Conservation (phyloP, 208 protist genomes). For the Angomonas ambiguus region DNA sequence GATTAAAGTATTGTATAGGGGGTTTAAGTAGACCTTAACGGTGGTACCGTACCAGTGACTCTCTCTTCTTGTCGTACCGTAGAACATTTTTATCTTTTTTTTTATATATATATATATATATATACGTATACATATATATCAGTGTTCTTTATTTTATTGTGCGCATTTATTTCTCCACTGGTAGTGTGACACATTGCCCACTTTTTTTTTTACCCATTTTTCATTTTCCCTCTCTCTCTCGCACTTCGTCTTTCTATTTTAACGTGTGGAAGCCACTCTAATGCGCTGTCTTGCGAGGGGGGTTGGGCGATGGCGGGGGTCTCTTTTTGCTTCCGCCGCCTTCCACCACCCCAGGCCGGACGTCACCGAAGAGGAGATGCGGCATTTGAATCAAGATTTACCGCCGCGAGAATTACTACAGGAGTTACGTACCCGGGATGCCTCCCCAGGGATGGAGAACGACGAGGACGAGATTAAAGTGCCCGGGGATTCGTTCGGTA, state of each 20-base stretch:
- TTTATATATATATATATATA: neutral
- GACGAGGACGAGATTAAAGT: constrained; percentile 48
- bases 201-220: constrained; percentile 11
- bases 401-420: constrained; percentile 63
- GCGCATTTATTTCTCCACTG: neutral
- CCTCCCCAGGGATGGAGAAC: constrained; percentile 26
- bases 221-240: constrained; percentile 6
- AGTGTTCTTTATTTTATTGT: neutral
- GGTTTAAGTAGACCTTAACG: constrained; percentile 40
- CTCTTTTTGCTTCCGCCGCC: neutral
- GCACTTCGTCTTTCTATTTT: neutral
- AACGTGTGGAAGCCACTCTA: neutral
- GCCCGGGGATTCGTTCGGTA: constrained; percentile 84
- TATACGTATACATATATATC: neutral
- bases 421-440: constrained; percentile 36
- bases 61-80: neutral
- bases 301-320: neutral
- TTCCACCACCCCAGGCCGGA: constrained; percentile 10
- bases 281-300: neutral
- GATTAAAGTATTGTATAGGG: constrained; percentile 70
- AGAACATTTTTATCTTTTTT: constrained; percentile 4
- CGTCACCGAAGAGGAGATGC: constrained; percentile 50
- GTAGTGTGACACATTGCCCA: neutral
- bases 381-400: constrained; percentile 63
- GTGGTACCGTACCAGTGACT: neutral